A percentile compares a stretch with the other conserved stretches of the same genome.
Evolutionary conservation across 78 protist species (phyloP).

Genomic region (Anaeramoeba flamelloides): DNA sequence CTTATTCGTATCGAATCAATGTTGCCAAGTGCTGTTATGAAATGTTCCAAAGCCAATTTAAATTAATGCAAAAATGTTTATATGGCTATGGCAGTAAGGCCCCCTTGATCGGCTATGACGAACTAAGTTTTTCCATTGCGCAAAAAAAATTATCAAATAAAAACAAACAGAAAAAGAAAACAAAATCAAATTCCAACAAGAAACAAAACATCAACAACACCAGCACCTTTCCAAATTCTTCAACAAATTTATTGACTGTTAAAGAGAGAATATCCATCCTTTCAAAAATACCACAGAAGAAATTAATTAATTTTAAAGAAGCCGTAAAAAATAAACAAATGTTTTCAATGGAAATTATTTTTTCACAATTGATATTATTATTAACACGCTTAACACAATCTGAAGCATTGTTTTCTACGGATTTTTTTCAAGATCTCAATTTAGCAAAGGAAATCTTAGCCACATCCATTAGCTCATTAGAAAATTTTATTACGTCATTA

Average conservation of each 20-base stretch:
- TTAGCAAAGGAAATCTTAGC: background rate
- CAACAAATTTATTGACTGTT: background rate
- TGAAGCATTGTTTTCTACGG: background rate
- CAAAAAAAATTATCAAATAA: too few relatives aligned
- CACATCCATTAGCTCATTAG: background rate
- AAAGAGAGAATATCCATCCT: background rate
- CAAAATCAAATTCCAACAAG: too few relatives aligned
- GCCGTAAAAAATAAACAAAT: background rate
- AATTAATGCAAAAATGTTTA: too few relatives aligned
- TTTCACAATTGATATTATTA: background rate
- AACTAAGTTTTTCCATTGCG: too few relatives aligned
- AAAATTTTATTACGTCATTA: background rate
- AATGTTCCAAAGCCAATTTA: too few relatives aligned
- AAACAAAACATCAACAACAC: too few relatives aligned
- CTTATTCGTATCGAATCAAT: too few relatives aligned
- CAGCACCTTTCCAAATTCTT: background rate
- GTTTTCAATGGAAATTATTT: background rate
- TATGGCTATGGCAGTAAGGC: too few relatives aligned
- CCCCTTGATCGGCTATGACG: too few relatives aligned
- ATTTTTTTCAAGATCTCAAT: background rate
- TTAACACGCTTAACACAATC: background rate
- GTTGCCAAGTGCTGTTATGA: too few relatives aligned
- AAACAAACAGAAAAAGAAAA: too few relatives aligned
- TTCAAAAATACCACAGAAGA: background rate
- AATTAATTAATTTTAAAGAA: background rate